phyloP scores from a whole-genome alignment of 2,329 filamentous ascomycete species.

The Teratosphaeria nubilosa region DNA sequence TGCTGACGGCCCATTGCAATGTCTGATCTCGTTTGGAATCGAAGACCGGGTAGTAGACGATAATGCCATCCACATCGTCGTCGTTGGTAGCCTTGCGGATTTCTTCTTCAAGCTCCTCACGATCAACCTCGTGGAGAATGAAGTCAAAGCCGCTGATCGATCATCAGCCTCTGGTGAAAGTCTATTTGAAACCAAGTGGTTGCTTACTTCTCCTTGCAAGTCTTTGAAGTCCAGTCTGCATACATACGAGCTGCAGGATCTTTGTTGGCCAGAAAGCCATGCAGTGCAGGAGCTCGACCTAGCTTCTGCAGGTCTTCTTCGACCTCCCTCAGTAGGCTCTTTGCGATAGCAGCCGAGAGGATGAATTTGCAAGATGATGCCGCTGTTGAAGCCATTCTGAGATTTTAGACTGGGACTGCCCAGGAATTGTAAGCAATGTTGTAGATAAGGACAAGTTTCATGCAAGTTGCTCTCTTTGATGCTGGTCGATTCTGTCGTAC shows the following conservation, averaged over 20 bases:
- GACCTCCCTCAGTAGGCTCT: conserved; percentile 68
- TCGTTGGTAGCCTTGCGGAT: conserved; percentile 80
- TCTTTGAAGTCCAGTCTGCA: conserved; percentile 95
- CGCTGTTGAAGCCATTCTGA: neutral
- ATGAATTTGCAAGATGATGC: conserved; percentile 72
- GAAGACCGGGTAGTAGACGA: conserved; percentile 98
- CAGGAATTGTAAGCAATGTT: neutral
- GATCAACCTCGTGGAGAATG: conserved; percentile 70
- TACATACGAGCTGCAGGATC: conserved; percentile 90
- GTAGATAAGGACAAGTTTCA: neutral
- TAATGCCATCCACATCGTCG: conserved; percentile 68
- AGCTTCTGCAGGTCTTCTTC: conserved; percentile 63
- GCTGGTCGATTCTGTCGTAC: neutral
- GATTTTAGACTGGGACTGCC: neutral
- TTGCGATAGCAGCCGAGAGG: conserved; percentile 77
- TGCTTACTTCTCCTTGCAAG: conserved; percentile 85
- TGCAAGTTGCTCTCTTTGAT: neutral
- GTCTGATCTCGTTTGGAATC: conserved; percentile 85
- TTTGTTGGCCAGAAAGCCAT: conserved; percentile 83
- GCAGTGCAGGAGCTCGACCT: conserved; percentile 64
- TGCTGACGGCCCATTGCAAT: conserved; percentile 84
- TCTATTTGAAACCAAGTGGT: neutral
- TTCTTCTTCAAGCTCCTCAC: conserved; percentile 81
- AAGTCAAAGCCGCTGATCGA: conserved; percentile 63
- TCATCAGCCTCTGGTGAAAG: neutral